Evolutionary conservation across 768 basidiomycete species (phyloP), one percentile per base, ranked within the genome.

Genomic region (Psilocybe tampanensis): DNA sequence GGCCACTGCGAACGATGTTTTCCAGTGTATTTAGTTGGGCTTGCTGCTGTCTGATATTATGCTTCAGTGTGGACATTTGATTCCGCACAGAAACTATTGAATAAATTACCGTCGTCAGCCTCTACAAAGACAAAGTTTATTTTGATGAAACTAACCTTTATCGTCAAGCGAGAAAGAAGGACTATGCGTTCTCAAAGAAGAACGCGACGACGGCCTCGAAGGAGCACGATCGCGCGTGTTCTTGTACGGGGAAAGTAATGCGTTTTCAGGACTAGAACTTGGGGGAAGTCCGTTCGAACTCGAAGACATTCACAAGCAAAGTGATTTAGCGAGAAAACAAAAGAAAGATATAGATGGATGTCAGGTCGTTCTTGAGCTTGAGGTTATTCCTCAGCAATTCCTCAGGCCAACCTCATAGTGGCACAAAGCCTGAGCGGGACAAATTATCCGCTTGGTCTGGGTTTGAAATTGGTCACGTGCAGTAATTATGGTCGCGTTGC

Each of bases 41-140:
- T 75, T 92, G 89, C 67, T 93, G 89, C 64, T 92, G 90, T 59
- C 91, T 77, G 64, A 93, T 93, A 67, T 80, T 84, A 69, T 93
- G 91, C 72, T 88, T 92, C 66, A 93, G 74, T 39, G 86, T 86
- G 62, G 89, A 90, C 73, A 93, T 86, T 58, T 92, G 90, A 64
- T 84, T 86, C 54, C 91, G 84, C 52, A 92, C 78, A 60, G 85
- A 82, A 67, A 92, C 91, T 93, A n/a, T 43, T 55, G 45, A 44
- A 47, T 41, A 18, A 18, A 44, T 44, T 18, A 9, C 43, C 11
- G n/a, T 18, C 48, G 47, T 64, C 54, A 62, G 44, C 41, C 56
- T 23, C 44, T 8, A 44, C 19, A 29, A 42, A 55, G 18, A 59
- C 52, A 18, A 34, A 45, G 22, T 44, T 49, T 44, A 54, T 22